These are phyloP conservation scores for Pseudoscleropodium purum DNA, from an alignment of 225 moss, liverwort and hornwort species.

Conservation along the genomic window DNA sequence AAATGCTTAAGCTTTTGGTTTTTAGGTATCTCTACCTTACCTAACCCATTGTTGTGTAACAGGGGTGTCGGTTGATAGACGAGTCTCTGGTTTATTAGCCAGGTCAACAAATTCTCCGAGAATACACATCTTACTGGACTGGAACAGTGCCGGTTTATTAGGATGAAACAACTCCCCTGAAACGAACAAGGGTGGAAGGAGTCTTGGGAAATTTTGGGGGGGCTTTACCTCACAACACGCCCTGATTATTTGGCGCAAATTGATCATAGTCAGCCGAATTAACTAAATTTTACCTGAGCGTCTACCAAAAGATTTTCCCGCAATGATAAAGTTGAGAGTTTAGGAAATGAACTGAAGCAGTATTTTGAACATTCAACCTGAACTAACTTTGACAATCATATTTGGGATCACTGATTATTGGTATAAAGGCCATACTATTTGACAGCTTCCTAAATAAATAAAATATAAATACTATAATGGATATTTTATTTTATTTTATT, in stretches of 20 bases:
- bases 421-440: background rate
- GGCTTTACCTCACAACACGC: background rate
- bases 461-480: too few species aligned
- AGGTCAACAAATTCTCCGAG: background rate
- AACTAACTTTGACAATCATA: background rate
- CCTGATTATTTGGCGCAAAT: background rate
- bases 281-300: too few species aligned
- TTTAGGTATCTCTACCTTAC: too few species aligned
- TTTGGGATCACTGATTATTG: background rate
- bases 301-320: background rate
- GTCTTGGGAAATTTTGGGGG: background rate
- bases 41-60: background rate
- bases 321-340: background rate
- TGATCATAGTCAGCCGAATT: background rate
- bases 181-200: background rate
- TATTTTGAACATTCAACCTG: too few species aligned
- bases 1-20: too few species aligned
- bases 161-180: background rate
- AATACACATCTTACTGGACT: background rate
- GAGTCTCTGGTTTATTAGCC: background rate
- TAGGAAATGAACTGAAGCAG: background rate
- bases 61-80: background rate
- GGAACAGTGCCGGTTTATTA: background rate
- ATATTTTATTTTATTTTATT: too few species aligned
- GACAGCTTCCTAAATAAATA: too few species aligned